Evolutionary conservation across 306 rosid genomes (phyloP).

Genomic region (Cicer cuneatum): DNA sequence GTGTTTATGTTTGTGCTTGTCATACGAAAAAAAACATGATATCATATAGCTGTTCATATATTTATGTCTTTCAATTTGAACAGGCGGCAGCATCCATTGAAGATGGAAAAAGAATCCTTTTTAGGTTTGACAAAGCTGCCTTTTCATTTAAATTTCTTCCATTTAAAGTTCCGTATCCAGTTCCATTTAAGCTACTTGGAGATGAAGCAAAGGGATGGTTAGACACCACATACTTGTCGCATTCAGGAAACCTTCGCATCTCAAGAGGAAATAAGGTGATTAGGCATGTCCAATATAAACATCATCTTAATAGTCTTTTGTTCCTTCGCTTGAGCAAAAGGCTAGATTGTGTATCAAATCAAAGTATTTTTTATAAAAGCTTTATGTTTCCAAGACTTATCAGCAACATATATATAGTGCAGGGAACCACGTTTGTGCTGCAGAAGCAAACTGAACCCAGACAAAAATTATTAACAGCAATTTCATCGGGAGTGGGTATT

Average conservation of each 20-base stretch:
- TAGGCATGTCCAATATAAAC: slow-evolving; percentile 34
- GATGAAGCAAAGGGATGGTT: slow-evolving; percentile 99
- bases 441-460: slow-evolving; percentile 87
- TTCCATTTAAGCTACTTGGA: slow-evolving; percentile 92
- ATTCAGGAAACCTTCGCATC: slow-evolving; percentile 87
- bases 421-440: slow-evolving; percentile 96
- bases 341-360: slow-evolving; percentile 23
- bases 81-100: slow-evolving; percentile 88
- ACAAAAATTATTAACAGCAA: slow-evolving; percentile 73
- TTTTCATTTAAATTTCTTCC: slow-evolving; percentile 84
- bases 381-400: slow-evolving; percentile 53
- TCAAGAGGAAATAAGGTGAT: slow-evolving; percentile 97
- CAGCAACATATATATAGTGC: slow-evolving; percentile 75
- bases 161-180: slow-evolving; percentile 99
- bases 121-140: slow-evolving; percentile 91
- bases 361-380: slow-evolving; percentile 24
- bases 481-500: slow-evolving; percentile 65
- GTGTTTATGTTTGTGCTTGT: slow-evolving; percentile 23
- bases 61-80: slow-evolving; percentile 29
- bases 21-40: slow-evolving; percentile 5
- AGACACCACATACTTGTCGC: slow-evolving; percentile 89
- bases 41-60: slow-evolving; percentile 5
- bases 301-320: slow-evolving; percentile 13
- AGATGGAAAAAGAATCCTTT: slow-evolving; percentile 87
- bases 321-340: slow-evolving; percentile 29